Evolutionary conservation across 306 rosid genomes (phyloP).

Genomic region (Vicia villosa): DNA sequence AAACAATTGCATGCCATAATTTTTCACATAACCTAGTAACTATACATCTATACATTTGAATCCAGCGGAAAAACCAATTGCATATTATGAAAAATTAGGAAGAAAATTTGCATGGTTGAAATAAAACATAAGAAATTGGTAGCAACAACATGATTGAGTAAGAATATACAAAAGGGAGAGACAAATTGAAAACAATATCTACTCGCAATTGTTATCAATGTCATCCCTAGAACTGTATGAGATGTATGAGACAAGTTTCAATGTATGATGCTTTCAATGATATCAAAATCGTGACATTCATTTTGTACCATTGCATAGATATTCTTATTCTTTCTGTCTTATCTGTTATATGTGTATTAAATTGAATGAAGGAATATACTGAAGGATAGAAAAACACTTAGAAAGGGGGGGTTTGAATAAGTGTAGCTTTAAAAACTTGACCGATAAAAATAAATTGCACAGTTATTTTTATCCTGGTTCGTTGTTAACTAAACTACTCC

Average conservation of each 20-base stretch:
- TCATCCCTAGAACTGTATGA: slow-evolving; percentile 37
- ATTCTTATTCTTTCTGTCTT: slow-evolving; percentile 54
- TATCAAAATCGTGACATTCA: slow-evolving; percentile 39
- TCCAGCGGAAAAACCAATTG: slow-evolving; percentile 17
- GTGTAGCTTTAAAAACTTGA: too few species aligned
- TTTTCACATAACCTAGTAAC: slow-evolving; percentile 10
- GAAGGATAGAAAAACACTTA: too few species aligned
- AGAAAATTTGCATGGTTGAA: slow-evolving; percentile 23
- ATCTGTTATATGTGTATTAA: slow-evolving; percentile 29
- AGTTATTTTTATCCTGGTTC: too few species aligned
- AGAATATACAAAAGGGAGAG: slow-evolving; percentile 48
- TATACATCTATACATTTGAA: neutral
- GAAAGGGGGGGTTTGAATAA: too few species aligned
- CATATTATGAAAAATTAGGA: neutral
- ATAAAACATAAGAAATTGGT: neutral
- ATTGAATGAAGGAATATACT: slow-evolving; percentile 37
- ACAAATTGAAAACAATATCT: slow-evolving; percentile 46
- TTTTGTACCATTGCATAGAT: slow-evolving; percentile 38
- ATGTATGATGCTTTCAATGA: slow-evolving; percentile 30
- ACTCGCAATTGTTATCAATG: slow-evolving; percentile 41
- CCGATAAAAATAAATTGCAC: too few species aligned
- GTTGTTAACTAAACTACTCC: too few species aligned
- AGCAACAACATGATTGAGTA: slow-evolving; percentile 32
- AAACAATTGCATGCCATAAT: neutral
- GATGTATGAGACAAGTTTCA: slow-evolving; percentile 46